Conservation (phyloP, 306 rosid species). For the Canavalia gladiata region DNA sequence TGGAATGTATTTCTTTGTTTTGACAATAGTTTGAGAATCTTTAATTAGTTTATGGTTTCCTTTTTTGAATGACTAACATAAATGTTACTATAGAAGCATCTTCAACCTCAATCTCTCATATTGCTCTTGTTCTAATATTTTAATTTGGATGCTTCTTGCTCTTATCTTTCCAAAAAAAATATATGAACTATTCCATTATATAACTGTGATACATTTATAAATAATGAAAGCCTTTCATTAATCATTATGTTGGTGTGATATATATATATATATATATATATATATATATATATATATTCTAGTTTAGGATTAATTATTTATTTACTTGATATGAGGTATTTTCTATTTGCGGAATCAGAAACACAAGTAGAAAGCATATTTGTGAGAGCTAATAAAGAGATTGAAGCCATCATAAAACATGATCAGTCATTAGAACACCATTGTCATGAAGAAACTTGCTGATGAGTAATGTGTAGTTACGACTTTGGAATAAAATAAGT, state of each 20-base stretch:
- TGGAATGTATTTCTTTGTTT: not conserved
- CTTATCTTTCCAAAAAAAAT: not conserved
- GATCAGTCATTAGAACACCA: slow-evolving; percentile 57
- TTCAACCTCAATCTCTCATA: not conserved
- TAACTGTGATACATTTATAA: not conserved
- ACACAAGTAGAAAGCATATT: slow-evolving; percentile 47
- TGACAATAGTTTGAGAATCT: slow-evolving; percentile 2
- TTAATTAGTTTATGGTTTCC: not conserved
- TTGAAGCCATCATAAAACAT: slow-evolving; percentile 58
- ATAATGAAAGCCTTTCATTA: slow-evolving; percentile 18
- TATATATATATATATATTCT: not conserved
- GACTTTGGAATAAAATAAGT: too few relatives aligned
- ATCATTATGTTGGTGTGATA: slow-evolving; percentile 13
- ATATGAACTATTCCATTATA: slow-evolving; percentile 2
- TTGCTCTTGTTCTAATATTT: slow-evolving; percentile 20
- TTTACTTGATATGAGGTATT: slow-evolving; percentile 22
- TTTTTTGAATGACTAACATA: slow-evolving; percentile 12
- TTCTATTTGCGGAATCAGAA: slow-evolving; percentile 58
- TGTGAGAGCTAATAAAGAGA: slow-evolving; percentile 63
- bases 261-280: not conserved
- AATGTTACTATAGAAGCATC: not conserved
- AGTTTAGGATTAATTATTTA: not conserved
- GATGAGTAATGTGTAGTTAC: too few relatives aligned
- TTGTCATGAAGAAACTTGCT: slow-evolving; percentile 69
- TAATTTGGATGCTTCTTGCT: not conserved